Base-by-base conservation (phyloP, 768 basidiomycete genomes). In the Lactarius deliciosus region DNA sequence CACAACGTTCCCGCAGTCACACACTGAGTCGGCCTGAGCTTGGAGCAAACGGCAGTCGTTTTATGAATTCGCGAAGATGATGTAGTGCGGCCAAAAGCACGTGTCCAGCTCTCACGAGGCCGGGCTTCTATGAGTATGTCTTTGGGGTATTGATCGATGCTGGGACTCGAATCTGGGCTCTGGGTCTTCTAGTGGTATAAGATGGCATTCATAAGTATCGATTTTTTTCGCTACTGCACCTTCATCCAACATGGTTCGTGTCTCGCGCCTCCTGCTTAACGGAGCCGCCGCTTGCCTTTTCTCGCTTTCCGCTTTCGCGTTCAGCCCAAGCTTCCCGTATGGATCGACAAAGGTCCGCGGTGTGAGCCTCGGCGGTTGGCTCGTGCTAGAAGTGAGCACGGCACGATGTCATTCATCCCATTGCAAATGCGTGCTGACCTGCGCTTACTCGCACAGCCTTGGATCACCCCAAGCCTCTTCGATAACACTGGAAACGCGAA, bases 401-500 rank as follows among this genome's bases (percentile, higher is more conserved):
- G 32, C 32, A 32, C 16, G 4, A 20, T 22, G 70, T 67, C 64
- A 60, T 30, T 30, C 45, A 15, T 45, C 32, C 22, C 9, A 40
- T 25, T 11, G 22, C 11, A n/a, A 50, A 11, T 6, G 11, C 22
- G 50, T 25, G 6, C 50, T 53, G 25, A 60, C 55, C 28, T 43
- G 57, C 53, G 20, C 63, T 30, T 30, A 30, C 60, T n/a, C 41
- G 13, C 61, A 25, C 68, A 75, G 87, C 89, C 90, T 13, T 91
- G 89, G 88, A 90, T 92, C 71, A 91, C 89, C 0, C 90, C 90
- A 47, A 86, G 85, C 56, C 69, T 92, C 4, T 92, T 90, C 73
- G 86, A 90, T 65, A 80, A 85, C 73, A 90, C 89, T 0, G 86
- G 85, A 30, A 79, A 82, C 69, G 56, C 64, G n/a, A 66, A 77